Evolutionary conservation across 2,329 filamentous ascomycete species (phyloP), one percentile per base, ranked within the genome.

Genomic region (Hymenoscyphus linearis): DNA sequence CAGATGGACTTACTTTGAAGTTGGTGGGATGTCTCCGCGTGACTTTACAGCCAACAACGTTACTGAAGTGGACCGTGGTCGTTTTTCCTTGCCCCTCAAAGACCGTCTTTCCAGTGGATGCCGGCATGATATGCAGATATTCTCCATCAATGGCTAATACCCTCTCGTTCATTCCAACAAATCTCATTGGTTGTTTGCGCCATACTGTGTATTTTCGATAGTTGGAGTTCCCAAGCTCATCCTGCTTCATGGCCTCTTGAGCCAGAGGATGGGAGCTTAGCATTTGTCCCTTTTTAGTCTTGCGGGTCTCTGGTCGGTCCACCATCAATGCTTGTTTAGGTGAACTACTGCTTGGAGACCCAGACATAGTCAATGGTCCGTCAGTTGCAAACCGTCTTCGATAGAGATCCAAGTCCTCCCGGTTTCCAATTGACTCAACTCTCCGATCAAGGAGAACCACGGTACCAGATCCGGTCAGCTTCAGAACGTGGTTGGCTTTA

Each of bases 111-210:
- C 86, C 86, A 10, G 82, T 82, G 2, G 83, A 83, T 1, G 84
- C 80, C 27, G 90, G 89, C 82, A 91, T 88, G 68, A 96, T 91
- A 74, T 93, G 90, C 64, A 96, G 85, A 73, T 93, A 95, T 73
- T 96, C 91, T 62, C 89, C 89, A 68, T 93, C 90, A 66, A 96
- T 90, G 54, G 89, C 86, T 50, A 95, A 78, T 10, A 91, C 84
- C 61, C 89, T 85, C 68, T 92, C 88, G 63, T 90, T 89, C 70
- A 88, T 83, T 3, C 85, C 86, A 50, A 90, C 86, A 68, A 95
- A 88, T 26, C 89, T 86, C 82, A 95, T 91, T 9, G 89, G 87
- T 74, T 93, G 89, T 74, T 92, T 91, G 65, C 90, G 85, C 78
- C 88, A 89, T 16, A 96, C 90, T 13, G 85, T 86, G 75, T 91